A percentile compares a stretch with the other conserved stretches of the same genome.
These are phyloP conservation scores for Austropuccinia psidii DNA, from an alignment of 1,284 basidiomycete species.

Conservation along the genomic window DNA sequence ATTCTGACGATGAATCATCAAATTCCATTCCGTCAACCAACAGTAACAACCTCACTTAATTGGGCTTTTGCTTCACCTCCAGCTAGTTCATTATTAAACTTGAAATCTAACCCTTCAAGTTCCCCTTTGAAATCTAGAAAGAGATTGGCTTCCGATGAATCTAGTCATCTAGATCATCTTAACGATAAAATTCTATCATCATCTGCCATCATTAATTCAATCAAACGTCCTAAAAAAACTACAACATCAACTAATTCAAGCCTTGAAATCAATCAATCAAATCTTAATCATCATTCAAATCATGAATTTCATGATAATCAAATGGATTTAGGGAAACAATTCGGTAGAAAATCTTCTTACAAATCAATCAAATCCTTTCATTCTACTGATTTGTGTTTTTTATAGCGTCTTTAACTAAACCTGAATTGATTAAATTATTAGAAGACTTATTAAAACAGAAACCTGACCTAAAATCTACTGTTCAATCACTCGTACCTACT, in stretches of 20 bases:
- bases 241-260: not conserved
- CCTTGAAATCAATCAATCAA: not conserved
- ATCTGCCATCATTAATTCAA: not conserved
- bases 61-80: slow-evolving; percentile 6
- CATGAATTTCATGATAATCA: slow-evolving; percentile 2
- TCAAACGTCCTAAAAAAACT: slow-evolving; percentile 6
- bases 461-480: slow-evolving; percentile 22
- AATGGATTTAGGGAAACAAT: slow-evolving; percentile 18
- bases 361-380: not conserved
- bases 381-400: not conserved
- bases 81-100: not conserved
- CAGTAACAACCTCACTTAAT: slow-evolving; percentile 14
- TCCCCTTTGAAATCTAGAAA: slow-evolving; percentile 12
- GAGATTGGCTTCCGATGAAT: slow-evolving; percentile 24
- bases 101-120: not conserved
- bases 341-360: not conserved
- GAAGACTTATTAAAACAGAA: slow-evolving; percentile 9
- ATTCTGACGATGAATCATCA: slow-evolving; percentile 7
- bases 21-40: slow-evolving; percentile 31
- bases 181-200: not conserved
- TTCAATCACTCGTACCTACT: slow-evolving; percentile 12
- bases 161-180: not conserved
- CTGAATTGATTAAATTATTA: slow-evolving; percentile 15
- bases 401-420: slow-evolving; percentile 22
- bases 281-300: not conserved